Conservation (phyloP, 2,329 filamentous ascomycete species). For the Dactylonectria estremocensis region DNA sequence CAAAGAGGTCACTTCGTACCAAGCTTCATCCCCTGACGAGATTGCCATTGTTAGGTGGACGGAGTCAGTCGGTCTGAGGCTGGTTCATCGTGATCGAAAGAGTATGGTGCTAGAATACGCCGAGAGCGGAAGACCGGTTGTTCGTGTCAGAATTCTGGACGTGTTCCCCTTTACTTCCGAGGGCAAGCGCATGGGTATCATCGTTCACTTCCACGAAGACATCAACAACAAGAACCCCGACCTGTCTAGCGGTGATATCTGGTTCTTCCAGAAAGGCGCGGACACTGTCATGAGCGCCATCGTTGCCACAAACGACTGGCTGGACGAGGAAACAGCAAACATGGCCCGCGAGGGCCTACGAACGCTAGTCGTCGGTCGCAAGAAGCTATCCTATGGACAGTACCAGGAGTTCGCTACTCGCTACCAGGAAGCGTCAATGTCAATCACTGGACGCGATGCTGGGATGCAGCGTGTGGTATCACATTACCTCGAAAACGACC, state of each 20-base stretch:
- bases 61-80: slow-evolving; percentile 88
- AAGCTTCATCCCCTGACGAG: slow-evolving; percentile 97
- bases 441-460: slow-evolving; percentile 83
- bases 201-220: slow-evolving; percentile 85
- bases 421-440: slow-evolving; percentile 85
- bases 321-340: slow-evolving; percentile 99
- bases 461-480: slow-evolving; percentile 86
- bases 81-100: slow-evolving; percentile 89
- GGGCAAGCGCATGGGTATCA: slow-evolving; percentile 97
- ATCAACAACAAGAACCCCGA: slow-evolving; percentile 63
- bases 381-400: slow-evolving; percentile 82
- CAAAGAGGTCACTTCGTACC: slow-evolving; percentile 84
- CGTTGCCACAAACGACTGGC: slow-evolving; percentile 96
- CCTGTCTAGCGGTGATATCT: slow-evolving; percentile 82
- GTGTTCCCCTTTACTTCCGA: slow-evolving; percentile 98
- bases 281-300: slow-evolving; percentile 99
- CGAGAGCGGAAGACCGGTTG: slow-evolving; percentile 79
- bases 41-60: slow-evolving; percentile 98
- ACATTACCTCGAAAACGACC: slow-evolving; percentile 86
- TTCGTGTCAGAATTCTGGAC: slow-evolving; percentile 90
- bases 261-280: slow-evolving; percentile 99
- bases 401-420: slow-evolving; percentile 85
- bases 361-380: slow-evolving; percentile 95
- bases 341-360: slow-evolving; percentile 98
- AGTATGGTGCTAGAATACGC: slow-evolving; percentile 87